A percentile compares a stretch with the other conserved stretches of the same genome.
phyloP scores from a whole-genome alignment of 2,329 filamentous ascomycete genomes.

The Colletotrichum chrysophilum region DNA sequence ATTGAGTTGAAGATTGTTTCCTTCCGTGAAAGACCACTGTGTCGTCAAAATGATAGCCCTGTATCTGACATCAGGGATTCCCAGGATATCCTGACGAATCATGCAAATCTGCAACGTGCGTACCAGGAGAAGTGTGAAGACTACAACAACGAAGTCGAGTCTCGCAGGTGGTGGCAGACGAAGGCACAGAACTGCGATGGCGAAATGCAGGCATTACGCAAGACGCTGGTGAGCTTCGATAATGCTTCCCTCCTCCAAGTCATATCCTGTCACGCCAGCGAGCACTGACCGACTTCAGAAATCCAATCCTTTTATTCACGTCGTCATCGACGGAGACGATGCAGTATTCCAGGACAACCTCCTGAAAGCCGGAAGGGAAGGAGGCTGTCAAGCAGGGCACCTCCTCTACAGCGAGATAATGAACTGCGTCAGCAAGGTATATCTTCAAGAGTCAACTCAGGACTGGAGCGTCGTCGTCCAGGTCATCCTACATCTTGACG shows the following conservation, averaged over 20 bases:
- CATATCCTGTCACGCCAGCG: not conserved
- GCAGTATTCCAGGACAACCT: constrained; percentile 35
- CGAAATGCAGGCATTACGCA: not conserved
- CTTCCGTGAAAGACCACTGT: not conserved
- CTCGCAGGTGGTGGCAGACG: constrained; percentile 15
- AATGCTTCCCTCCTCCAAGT: not conserved
- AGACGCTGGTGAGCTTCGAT: not conserved
- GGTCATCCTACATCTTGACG: constrained; percentile 34
- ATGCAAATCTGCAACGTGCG: not conserved
- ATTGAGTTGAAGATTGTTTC: not conserved
- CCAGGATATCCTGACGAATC: not conserved
- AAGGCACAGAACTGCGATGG: not conserved
- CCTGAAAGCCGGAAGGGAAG: constrained; percentile 32
- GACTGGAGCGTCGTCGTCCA: constrained; percentile 35
- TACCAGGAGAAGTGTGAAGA: constrained; percentile 13
- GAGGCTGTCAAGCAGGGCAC: constrained; percentile 34
- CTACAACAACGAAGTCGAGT: constrained; percentile 18
- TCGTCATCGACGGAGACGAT: constrained; percentile 38
- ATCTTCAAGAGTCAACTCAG: constrained; percentile 29
- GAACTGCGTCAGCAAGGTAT: constrained; percentile 22
- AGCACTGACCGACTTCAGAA: constrained; percentile 25
- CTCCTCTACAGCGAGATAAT: constrained; percentile 27
- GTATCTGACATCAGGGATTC: not conserved
- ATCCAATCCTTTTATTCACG: constrained; percentile 33
- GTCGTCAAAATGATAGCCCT: not conserved